Base-by-base conservation (phyloP, 225 moss, liverwort and hornwort genomes). In the Physcomitrium patens region DNA sequence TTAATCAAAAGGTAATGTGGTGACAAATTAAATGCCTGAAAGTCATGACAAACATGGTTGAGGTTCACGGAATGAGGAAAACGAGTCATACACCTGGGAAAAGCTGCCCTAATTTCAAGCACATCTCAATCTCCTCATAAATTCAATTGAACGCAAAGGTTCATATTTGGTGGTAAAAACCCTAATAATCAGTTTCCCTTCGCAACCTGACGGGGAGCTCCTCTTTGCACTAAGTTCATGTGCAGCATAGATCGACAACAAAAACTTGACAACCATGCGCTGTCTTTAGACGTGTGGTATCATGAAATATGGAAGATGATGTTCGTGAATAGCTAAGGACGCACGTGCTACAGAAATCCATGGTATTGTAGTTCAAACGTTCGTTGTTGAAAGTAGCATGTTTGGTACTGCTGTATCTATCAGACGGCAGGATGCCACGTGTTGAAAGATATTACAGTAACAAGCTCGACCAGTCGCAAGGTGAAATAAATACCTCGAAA, bases 401-500 rank as follows among this genome's bases (percentile, higher is more conserved):
- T 1, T 37, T 37, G 31, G 2, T 4, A 37, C 31, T 37, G 31
- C 31, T 37, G 5, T 37, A 37, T 37, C 24, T 37, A 37, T 37
- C 31, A 37, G 31, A 37, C 31, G 31, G 31, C 31, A 37, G 31
- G 17, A 43, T 26, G 26, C 37, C 27, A 52, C 52, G 7, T 15
- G 16, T 51, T 51, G 10, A 73, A 63, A 12, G 6, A 31, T 15
- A 73, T 14, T 48, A 1, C 7, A 51, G 37, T 12, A 80, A 63
- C 24, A 63, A 68, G 22, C 41, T 53, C 44, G 12, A 54, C 17
- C 12, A 65, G 20, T 23, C 14, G 3, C 23, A 50, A 48, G 18
- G 16, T 19, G 28, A 13, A 17, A 20, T 55, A 6, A 42, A 7
- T 43, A 76, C 81, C 48, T 67, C 67, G 15, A 71, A 47, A 58